Base-by-base conservation (phyloP, 2,329 filamentous ascomycete genomes). In the Ophiostoma himal-ulmi region DNA sequence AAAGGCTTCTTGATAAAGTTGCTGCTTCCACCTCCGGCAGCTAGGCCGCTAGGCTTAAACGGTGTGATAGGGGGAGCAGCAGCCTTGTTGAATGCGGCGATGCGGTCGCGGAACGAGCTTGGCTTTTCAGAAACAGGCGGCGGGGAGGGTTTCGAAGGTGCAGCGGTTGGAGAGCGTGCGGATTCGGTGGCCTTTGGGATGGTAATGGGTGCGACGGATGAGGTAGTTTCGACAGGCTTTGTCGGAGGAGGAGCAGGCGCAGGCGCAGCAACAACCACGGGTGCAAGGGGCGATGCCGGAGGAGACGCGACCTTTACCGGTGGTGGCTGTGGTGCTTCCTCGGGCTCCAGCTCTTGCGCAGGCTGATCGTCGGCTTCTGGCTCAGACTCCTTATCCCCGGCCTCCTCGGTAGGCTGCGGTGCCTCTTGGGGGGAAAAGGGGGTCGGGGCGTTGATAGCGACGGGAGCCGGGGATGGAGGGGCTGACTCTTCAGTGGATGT, bases 41-140 rank as follows among this genome's bases (percentile, higher is more conserved):
- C 80, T 36, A 90, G 81, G 1, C 88, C 88, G 72, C 85, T 84
- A 26, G 93, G 92, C 78, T 96, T 96, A 81, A 96, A 94, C 0
- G 95, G 95, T n/a, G 93, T 87, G 72, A 95, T 83, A 10, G 95
- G 95, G 2, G 93, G 88, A 6, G 93, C 93, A 52, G 91, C 88
- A 64, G 92, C 84, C 78, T 94, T 95, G 80, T 99, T 99, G 82
- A 99, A 99, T 64, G 95, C 94, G 44, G 95, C 95, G 78, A 99
- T 97, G 73, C 95, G 91, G 80, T 98, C 95, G 77, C 88, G 94
- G 82, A 99, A 98, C 1, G 95, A 93, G 13, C 80, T 78, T 37
- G 93, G 92, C 79, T 96, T 97, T 75, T 93, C 92, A 11, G 83
- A 80, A 11, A 85, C 84, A 14, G 92, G 90, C 54, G 91, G 89